Conservation (phyloP, 1,284 basidiomycete species). For the Ceratobasidium sp. region DNA sequence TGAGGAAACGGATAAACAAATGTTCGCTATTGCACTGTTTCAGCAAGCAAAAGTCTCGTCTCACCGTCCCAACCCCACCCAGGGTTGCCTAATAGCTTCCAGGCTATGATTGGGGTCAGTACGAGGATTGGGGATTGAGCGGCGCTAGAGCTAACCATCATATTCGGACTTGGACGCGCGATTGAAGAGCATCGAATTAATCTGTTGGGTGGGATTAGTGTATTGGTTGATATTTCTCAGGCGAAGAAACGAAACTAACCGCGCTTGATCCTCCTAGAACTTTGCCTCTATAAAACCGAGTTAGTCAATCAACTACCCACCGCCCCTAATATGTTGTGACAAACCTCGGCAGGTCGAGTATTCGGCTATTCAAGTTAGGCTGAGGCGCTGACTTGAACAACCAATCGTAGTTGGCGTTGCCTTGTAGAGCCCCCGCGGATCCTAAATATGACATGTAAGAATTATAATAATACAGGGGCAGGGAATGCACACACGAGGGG, state of each 20-base stretch:
- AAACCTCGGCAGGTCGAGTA: constrained; percentile 20
- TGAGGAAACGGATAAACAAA: not conserved
- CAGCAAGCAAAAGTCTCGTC: too few relatives aligned
- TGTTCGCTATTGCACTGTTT: not conserved
- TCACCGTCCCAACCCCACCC: constrained; percentile 56
- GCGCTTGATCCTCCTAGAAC: constrained; percentile 36
- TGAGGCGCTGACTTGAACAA: constrained; percentile 43
- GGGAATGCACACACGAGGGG: constrained; percentile 8
- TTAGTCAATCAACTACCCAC: not conserved
- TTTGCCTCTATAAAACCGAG: constrained; percentile 20
- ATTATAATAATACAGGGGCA: not conserved
- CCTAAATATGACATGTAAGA: not conserved
- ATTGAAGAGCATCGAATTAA: constrained; percentile 34
- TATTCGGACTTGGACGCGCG: constrained; percentile 40
- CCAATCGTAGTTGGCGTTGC: constrained; percentile 1
- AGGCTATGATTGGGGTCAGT: constrained; percentile 47
- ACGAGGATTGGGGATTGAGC: constrained; percentile 44
- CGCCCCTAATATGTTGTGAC: not conserved
- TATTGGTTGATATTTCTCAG: not conserved
- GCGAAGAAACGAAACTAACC: not conserved
- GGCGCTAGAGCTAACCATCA: constrained; percentile 15
- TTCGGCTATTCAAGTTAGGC: constrained; percentile 24
- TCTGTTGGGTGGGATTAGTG: not conserved
- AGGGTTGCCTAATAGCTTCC: constrained; percentile 32
- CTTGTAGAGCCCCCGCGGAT: constrained; percentile 17